Evolutionary conservation across 352 stramenopile species (phyloP).

Genomic region (Elongisporangium undulatum): DNA sequence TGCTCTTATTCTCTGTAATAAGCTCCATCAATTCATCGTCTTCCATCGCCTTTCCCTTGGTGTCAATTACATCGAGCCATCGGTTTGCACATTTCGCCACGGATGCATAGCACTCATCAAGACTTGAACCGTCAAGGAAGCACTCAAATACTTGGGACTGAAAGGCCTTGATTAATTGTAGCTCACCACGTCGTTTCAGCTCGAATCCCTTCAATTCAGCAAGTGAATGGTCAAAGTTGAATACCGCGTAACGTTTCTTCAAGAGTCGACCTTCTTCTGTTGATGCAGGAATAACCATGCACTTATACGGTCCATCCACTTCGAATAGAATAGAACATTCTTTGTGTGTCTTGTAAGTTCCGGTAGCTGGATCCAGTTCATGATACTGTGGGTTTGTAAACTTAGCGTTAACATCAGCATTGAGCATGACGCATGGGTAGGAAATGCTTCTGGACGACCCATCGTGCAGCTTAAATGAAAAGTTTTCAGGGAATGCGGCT

Average conservation of each 20-base stretch:
- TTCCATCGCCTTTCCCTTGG: conserved; percentile 91
- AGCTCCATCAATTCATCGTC: conserved; percentile 97
- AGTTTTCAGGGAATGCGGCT: conserved; percentile 97
- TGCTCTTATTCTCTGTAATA: conserved; percentile 98
- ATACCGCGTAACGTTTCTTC: conserved; percentile 96
- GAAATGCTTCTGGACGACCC: conserved; percentile 86
- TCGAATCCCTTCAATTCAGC: conserved; percentile 94
- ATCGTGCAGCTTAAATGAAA: conserved; percentile 86
- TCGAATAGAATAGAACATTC: conserved; percentile 99
- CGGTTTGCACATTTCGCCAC: conserved; percentile 97
- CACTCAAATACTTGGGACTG: conserved; percentile 97
- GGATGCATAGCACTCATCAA: conserved; percentile 95
- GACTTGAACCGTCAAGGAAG: conserved; percentile 93
- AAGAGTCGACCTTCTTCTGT: conserved; percentile 98
- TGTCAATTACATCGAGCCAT: conserved; percentile 99
- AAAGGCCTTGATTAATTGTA: conserved; percentile 99
- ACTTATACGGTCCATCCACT: conserved; percentile 98
- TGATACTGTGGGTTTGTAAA: conserved; percentile 98
- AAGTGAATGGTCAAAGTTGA: conserved; percentile 80
- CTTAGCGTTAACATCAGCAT: conserved; percentile 97
- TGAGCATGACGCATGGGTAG: conserved; percentile 99
- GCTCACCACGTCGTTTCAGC: conserved; percentile 97
- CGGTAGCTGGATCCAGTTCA: conserved; percentile 43
- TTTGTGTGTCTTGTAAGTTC: conserved; percentile 90
- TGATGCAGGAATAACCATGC: conserved; percentile 97